Percentiles rank a stretch among this genome's conserved stretches.
These are phyloP conservation scores for Lachnellula subtilissima DNA, from an alignment of 2,329 filamentous ascomycete species.

Conservation along the genomic window DNA sequence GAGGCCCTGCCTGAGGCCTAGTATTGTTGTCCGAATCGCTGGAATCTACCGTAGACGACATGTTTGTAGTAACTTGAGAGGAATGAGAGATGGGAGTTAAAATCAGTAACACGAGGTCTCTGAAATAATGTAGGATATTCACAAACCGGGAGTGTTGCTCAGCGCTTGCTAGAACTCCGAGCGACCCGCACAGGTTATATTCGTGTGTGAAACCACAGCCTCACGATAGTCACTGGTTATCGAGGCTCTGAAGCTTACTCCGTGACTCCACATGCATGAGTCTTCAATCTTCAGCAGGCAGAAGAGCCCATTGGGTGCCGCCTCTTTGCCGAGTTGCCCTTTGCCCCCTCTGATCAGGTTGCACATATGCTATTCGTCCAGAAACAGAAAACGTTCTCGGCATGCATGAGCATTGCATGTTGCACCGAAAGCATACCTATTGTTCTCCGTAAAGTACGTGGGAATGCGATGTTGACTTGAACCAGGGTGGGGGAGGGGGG, in stretches of 20 bases:
- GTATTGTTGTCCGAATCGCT: conserved; percentile 21
- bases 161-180: not conserved
- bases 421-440: not conserved
- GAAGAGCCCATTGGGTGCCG: not conserved
- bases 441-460: too few relatives aligned
- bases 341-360: not conserved
- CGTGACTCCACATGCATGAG: not conserved
- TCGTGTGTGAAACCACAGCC: not conserved
- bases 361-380: not conserved
- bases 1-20: conserved; percentile 4
- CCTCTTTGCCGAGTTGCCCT: not conserved
- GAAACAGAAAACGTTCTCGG: not conserved
- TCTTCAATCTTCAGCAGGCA: not conserved
- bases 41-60: conserved; percentile 15
- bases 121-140: not conserved
- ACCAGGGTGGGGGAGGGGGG: not conserved
- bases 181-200: not conserved
- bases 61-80: conserved; percentile 1
- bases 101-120: not conserved
- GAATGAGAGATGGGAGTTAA: not conserved
- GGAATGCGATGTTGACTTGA: too few relatives aligned
- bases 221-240: not conserved
- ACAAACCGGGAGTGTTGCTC: not conserved
- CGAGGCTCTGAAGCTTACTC: not conserved
- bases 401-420: not conserved